phyloP scores from a whole-genome alignment of 768 basidiomycete genomes.

The Cyclocybe aegerita region DNA sequence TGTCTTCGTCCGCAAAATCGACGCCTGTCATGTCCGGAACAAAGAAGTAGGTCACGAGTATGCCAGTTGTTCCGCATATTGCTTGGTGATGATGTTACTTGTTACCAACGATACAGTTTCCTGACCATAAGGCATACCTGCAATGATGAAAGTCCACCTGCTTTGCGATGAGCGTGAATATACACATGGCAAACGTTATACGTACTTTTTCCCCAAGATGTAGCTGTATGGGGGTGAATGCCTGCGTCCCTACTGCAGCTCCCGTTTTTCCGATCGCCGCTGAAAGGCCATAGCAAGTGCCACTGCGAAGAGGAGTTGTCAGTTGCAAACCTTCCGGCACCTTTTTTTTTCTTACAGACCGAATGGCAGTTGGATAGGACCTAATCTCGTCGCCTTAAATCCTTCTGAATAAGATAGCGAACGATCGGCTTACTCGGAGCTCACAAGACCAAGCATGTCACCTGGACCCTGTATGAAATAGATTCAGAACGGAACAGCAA shows the following conservation, averaged over 20 bases:
- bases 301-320: conserved; percentile 27
- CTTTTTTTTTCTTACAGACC: conserved; percentile 30
- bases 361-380: conserved; percentile 63
- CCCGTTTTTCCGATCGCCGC: conserved; percentile 72
- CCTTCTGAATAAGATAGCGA: not conserved
- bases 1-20: conserved; percentile 67
- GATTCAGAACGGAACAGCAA: conserved; percentile 2
- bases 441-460: conserved; percentile 67
- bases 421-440: conserved; percentile 50
- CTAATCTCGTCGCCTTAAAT: conserved; percentile 25
- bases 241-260: conserved; percentile 71
- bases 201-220: conserved; percentile 63
- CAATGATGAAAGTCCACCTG: conserved; percentile 67
- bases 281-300: conserved; percentile 68
- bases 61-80: conserved; percentile 63
- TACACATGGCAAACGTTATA: not conserved
- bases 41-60: conserved; percentile 66
- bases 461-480: conserved; percentile 55
- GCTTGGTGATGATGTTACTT: conserved; percentile 29
- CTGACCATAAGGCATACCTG: conserved; percentile 10
- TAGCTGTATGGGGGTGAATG: conserved; percentile 66
- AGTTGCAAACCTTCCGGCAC: no score
- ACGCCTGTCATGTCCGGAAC: conserved; percentile 67
- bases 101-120: no score
- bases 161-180: no score